Evolutionary conservation across 768 basidiomycete genomes (phyloP).

Genomic region (Neoboletus subvelutipes): DNA sequence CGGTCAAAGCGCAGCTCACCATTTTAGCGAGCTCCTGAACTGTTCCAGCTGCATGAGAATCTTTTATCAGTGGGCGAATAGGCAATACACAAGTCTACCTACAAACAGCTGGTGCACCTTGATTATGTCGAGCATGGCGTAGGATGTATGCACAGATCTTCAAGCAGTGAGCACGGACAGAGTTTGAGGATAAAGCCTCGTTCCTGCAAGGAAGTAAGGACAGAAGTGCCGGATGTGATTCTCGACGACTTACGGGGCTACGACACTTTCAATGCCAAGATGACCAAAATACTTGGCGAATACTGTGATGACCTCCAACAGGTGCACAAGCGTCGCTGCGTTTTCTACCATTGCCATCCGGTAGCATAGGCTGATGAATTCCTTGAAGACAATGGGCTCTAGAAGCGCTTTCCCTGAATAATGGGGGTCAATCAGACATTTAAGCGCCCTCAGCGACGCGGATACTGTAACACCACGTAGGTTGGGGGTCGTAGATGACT

Average conservation of each 20-base stretch:
- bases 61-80: slow-evolving; percentile 10
- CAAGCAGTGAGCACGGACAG: slow-evolving; percentile 63
- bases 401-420: slow-evolving; percentile 80
- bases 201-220: slow-evolving; percentile 12
- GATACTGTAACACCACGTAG: slow-evolving; percentile 48
- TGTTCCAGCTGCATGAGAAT: slow-evolving; percentile 46
- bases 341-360: slow-evolving; percentile 88
- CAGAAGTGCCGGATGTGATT: neutral
- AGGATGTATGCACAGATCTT: slow-evolving; percentile 81
- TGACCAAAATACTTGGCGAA: slow-evolving; percentile 48
- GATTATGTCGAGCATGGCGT: slow-evolving; percentile 64
- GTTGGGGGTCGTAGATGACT: slow-evolving; percentile 46
- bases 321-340: slow-evolving; percentile 63
- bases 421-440: slow-evolving; percentile 74
- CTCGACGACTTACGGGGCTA: slow-evolving; percentile 18
- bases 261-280: slow-evolving; percentile 22
- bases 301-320: slow-evolving; percentile 65
- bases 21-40: slow-evolving; percentile 57
- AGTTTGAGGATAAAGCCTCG: slow-evolving; percentile 35
- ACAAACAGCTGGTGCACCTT: slow-evolving; percentile 55
- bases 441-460: slow-evolving; percentile 73
- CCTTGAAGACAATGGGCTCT: slow-evolving; percentile 83
- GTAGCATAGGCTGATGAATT: slow-evolving; percentile 85
- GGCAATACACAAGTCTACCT: slow-evolving; percentile 5
- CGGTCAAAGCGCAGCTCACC: slow-evolving; percentile 60